These are phyloP conservation scores for Cercospora canescens DNA, from an alignment of 2,329 filamentous ascomycete genomes.

Conservation along the genomic window DNA sequence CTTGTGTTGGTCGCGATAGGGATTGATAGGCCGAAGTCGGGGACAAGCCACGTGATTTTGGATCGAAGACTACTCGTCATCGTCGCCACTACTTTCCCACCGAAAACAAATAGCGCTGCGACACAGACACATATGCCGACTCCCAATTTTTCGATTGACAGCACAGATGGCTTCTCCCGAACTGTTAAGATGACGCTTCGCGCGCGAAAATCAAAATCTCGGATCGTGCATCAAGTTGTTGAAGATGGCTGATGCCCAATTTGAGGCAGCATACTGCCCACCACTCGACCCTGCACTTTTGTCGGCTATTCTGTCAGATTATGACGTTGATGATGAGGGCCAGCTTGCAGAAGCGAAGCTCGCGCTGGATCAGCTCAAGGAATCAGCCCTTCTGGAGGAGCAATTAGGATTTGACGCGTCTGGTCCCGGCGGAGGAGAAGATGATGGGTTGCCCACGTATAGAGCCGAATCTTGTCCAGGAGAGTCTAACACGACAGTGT, in stretches of 20 bases:
- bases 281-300: constrained; percentile 77
- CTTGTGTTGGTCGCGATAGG: not conserved
- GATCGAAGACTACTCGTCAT: not conserved
- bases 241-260: constrained; percentile 31
- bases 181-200: not conserved
- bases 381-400: constrained; percentile 66
- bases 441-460: constrained; percentile 16
- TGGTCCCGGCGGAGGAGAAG: constrained; percentile 58
- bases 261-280: constrained; percentile 69
- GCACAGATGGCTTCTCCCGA: not conserved
- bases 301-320: constrained; percentile 73
- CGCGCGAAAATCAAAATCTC: not conserved
- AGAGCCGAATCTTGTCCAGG: constrained; percentile 39
- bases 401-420: constrained; percentile 71
- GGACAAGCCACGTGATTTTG: not conserved
- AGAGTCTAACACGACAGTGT: constrained; percentile 40
- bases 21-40: not conserved
- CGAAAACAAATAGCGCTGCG: not conserved
- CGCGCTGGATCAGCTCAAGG: constrained; percentile 66
- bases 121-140: constrained; percentile 1
- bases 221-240: constrained; percentile 2
- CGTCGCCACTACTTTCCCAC: not conserved
- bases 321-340: constrained; percentile 58
- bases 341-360: constrained; percentile 57
- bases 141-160: not conserved